Conservation (phyloP, 106 monocot species). For the Dactylorhiza incarnata region DNA sequence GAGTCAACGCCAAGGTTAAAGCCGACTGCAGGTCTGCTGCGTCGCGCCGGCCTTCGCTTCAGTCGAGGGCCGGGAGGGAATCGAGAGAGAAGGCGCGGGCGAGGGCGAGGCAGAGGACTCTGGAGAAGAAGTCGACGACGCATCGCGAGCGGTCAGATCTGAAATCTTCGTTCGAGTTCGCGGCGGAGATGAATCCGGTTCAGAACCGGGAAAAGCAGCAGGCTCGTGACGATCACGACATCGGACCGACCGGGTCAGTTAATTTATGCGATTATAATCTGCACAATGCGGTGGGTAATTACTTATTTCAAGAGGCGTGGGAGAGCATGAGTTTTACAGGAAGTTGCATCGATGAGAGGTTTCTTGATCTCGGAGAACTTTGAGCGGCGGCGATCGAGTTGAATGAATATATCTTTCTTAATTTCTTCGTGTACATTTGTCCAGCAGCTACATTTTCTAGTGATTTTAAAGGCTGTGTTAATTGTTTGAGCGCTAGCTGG, state of each 20-base stretch:
- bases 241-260: neutral
- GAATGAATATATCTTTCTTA: too few species aligned
- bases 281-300: neutral
- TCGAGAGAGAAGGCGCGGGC: constrained; percentile 31
- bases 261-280: neutral
- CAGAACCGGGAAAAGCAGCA: too few species aligned
- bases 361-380: neutral
- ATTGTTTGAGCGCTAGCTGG: too few species aligned
- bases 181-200: constrained; percentile 5
- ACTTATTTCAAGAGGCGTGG: neutral
- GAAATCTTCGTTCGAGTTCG: constrained; percentile 17
- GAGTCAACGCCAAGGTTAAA: neutral
- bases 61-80: constrained; percentile 13
- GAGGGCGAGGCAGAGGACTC: constrained; percentile 47
- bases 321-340: neutral
- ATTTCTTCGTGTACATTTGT: too few species aligned
- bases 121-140: constrained; percentile 24
- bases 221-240: too few species aligned
- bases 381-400: too few species aligned
- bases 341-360: neutral
- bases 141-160: neutral
- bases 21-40: neutral
- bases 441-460: too few species aligned
- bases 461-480: too few species aligned
- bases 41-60: neutral